phyloP scores from a whole-genome alignment of 225 moss, liverwort and hornwort species.

The Straminergon stramineum region DNA sequence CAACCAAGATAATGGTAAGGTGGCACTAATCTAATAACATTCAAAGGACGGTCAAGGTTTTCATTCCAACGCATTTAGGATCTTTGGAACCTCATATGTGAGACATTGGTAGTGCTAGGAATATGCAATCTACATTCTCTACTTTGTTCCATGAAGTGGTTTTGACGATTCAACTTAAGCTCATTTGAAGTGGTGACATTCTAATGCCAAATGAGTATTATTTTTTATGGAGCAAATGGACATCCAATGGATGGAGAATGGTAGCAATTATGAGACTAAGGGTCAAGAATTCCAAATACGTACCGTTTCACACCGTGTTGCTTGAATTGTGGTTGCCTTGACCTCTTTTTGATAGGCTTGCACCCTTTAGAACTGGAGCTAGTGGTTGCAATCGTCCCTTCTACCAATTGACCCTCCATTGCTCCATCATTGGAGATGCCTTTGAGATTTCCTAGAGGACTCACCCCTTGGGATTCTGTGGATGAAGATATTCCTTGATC shows the following conservation, averaged over 20 bases:
- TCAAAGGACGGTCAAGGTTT: background rate
- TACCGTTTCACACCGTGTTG: background rate
- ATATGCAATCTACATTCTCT: rapidly evolving
- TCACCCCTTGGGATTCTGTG: background rate
- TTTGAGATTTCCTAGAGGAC: no score
- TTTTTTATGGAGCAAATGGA: background rate
- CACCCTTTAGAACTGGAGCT: no score
- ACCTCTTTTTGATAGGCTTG: background rate
- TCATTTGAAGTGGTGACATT: background rate
- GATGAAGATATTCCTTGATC: background rate
- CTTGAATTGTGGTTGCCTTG: background rate
- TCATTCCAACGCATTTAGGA: no score
- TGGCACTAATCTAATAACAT: no score
- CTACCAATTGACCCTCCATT: background rate
- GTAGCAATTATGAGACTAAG: no score
- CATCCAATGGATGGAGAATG: no score
- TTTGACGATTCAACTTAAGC: background rate
- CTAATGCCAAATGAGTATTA: background rate
- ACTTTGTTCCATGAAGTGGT: background rate
- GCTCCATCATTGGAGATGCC: background rate
- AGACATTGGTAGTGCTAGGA: background rate
- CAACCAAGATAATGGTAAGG: rapidly evolving
- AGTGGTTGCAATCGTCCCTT: no score
- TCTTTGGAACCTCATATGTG: background rate
- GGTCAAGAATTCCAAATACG: background rate